Conservation (phyloP, 169 alveolate genomes). For the Eimeria sp. region DNA sequence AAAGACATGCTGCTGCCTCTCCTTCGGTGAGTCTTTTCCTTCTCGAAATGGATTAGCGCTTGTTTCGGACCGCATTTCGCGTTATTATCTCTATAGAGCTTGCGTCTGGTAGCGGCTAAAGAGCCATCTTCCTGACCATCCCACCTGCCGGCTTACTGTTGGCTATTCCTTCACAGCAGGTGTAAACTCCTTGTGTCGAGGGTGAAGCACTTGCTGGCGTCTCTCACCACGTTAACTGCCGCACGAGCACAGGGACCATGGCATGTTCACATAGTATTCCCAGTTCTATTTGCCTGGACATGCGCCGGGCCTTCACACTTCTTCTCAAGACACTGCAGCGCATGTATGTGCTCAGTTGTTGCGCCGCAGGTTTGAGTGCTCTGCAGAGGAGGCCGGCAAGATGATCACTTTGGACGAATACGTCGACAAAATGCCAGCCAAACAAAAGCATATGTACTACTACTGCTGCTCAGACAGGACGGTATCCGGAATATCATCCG, state of each 20-base stretch:
- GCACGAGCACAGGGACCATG: neutral
- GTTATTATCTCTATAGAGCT: neutral
- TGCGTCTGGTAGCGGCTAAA: neutral
- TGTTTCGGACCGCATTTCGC: neutral
- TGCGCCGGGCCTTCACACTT: neutral
- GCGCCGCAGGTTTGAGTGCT: conserved; percentile 58
- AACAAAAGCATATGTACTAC: conserved; percentile 93
- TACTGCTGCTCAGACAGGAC: conserved; percentile 89
- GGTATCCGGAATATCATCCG: conserved; percentile 8
- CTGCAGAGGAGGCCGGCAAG: conserved; percentile 79
- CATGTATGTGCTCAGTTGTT: neutral
- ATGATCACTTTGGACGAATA: conserved; percentile 88
- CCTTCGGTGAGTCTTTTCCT: conserved; percentile 62
- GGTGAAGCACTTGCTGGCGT: neutral
- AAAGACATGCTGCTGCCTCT: conserved; percentile 73
- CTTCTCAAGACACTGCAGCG: too few relatives aligned
- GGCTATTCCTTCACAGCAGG: neutral
- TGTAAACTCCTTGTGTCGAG: neutral
- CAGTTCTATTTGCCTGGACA: neutral
- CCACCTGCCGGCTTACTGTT: neutral
- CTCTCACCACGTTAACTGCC: neutral
- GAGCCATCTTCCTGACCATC: neutral
- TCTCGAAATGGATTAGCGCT: neutral
- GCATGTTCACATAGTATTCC: neutral
- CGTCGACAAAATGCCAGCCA: conserved; percentile 86